Percentiles rank a stretch among this genome's conserved stretches.
phyloP scores from a whole-genome alignment of 2,329 filamentous ascomycete species.

The Neofusicoccum sp. region DNA sequence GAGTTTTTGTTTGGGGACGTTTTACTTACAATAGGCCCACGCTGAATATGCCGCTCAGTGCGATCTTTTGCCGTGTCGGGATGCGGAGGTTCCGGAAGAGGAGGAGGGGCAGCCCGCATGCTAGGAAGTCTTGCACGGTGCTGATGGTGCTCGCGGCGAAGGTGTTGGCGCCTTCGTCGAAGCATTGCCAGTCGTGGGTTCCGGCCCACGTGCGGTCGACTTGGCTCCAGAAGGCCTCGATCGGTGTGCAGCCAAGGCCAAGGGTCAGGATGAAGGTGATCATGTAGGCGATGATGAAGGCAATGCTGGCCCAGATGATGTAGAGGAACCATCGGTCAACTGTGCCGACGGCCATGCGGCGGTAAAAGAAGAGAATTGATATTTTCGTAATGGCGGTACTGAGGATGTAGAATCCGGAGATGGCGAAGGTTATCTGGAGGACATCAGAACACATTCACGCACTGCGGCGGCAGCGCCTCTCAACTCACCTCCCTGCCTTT shows the following conservation, averaged over 20 bases:
- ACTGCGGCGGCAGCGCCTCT: background rate
- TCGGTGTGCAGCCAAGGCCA: constrained; percentile 38
- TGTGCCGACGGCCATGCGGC: constrained; percentile 37
- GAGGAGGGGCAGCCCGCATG: constrained; percentile 42
- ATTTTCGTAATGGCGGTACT: constrained; percentile 33
- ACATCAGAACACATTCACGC: background rate
- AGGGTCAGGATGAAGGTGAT: constrained; percentile 38
- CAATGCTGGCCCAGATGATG: constrained; percentile 38
- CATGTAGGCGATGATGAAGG: constrained; percentile 40
- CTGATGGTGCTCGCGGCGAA: constrained; percentile 40
- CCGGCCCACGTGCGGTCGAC: constrained; percentile 34
- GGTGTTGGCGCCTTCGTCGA: constrained; percentile 39
- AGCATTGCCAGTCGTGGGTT: constrained; percentile 33
- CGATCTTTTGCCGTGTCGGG: constrained; percentile 43
- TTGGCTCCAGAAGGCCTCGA: constrained; percentile 41
- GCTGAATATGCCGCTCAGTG: constrained; percentile 44
- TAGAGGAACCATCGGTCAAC: constrained; percentile 37
- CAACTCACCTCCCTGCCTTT: background rate
- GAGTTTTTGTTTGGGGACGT: background rate
- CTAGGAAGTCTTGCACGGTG: constrained; percentile 41
- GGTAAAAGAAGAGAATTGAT: constrained; percentile 42
- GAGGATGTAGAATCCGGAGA: constrained; percentile 28
- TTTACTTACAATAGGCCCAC: constrained; percentile 41
- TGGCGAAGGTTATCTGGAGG: constrained; percentile 24
- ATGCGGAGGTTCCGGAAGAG: constrained; percentile 46